phyloP scores from a whole-genome alignment of 2,329 filamentous ascomycete genomes.

The Fusarium staphyleae region DNA sequence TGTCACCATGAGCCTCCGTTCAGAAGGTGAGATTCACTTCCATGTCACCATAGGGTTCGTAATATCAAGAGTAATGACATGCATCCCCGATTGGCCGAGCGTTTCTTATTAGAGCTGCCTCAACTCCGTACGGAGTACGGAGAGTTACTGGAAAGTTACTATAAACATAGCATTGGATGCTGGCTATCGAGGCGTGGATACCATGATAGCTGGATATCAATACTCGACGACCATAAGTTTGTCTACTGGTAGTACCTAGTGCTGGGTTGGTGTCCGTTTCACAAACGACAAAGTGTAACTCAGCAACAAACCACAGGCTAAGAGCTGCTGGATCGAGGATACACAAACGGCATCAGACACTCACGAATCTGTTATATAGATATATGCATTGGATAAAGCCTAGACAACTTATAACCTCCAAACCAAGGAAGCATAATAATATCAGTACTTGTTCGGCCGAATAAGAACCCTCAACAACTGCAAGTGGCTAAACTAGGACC shows the following conservation, averaged over 20 bases:
- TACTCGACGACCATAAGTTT: neutral
- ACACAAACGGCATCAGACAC: neutral
- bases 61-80: slow-evolving; percentile 5
- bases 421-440: too few relatives aligned
- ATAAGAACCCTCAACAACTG: too few relatives aligned
- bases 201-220: neutral
- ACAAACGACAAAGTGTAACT: neutral
- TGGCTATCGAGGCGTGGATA: neutral
- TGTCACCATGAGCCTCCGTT: neutral
- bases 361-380: neutral
- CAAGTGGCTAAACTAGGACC: too few relatives aligned
- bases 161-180: neutral
- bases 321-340: neutral
- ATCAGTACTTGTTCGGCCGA: too few relatives aligned
- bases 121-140: too few relatives aligned
- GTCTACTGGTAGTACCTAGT: too few relatives aligned
- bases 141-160: too few relatives aligned
- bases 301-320: neutral
- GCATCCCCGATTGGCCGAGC: neutral
- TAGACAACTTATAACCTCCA: neutral
- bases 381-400: too few relatives aligned
- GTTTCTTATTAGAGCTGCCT: too few relatives aligned
- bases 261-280: neutral
- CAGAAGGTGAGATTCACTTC: neutral
- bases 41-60: neutral